A percentile compares a stretch with the other conserved stretches of the same genome.
These are phyloP conservation scores for Starmera quercuum DNA, from an alignment of 805 yeast genomes.

Conservation along the genomic window DNA sequence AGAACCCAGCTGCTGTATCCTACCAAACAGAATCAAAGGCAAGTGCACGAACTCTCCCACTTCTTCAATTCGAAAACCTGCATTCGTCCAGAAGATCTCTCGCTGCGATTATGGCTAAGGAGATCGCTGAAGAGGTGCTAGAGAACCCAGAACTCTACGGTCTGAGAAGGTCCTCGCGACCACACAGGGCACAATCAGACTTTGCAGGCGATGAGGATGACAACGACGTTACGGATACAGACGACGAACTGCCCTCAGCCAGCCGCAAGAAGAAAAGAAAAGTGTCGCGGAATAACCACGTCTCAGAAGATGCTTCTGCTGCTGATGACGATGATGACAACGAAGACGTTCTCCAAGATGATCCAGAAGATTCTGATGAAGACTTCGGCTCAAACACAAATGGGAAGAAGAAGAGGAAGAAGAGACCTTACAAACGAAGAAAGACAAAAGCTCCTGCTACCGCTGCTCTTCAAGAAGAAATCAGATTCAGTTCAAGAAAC, in stretches of 20 bases:
- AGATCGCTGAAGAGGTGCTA: slow-evolving; percentile 46
- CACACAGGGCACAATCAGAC: slow-evolving; percentile 30
- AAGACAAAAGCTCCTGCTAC: slow-evolving; percentile 8
- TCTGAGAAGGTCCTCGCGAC: slow-evolving; percentile 66
- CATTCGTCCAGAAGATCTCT: not conserved
- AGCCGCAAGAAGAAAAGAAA: slow-evolving; percentile 2
- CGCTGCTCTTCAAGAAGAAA: slow-evolving; percentile 33
- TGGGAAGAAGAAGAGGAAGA: slow-evolving; percentile 12
- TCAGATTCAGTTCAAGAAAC: slow-evolving; percentile 73
- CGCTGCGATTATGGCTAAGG: slow-evolving; percentile 11
- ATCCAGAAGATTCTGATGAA: slow-evolving; percentile 29
- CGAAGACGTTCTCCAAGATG: too few relatives aligned
- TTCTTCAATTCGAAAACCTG: too few relatives aligned
- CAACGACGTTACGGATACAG: slow-evolving; percentile 10
- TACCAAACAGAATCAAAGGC: too few relatives aligned
- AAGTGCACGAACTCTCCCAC: too few relatives aligned
- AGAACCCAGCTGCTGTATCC: too few relatives aligned
- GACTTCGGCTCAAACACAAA: slow-evolving; percentile 26
- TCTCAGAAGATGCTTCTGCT: slow-evolving; percentile 1
- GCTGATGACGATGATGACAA: slow-evolving; percentile 5
- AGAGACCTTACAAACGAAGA: slow-evolving; percentile 12
- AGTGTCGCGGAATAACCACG: slow-evolving; percentile 8
- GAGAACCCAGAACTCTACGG: slow-evolving; percentile 81
- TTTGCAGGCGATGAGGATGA: slow-evolving; percentile 17
- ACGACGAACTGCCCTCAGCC: slow-evolving; percentile 1